Evolutionary conservation across 2,329 filamentous ascomycete genomes (phyloP), one percentile per base, ranked within the genome.

Genomic region (Trichoderma polysporum): DNA sequence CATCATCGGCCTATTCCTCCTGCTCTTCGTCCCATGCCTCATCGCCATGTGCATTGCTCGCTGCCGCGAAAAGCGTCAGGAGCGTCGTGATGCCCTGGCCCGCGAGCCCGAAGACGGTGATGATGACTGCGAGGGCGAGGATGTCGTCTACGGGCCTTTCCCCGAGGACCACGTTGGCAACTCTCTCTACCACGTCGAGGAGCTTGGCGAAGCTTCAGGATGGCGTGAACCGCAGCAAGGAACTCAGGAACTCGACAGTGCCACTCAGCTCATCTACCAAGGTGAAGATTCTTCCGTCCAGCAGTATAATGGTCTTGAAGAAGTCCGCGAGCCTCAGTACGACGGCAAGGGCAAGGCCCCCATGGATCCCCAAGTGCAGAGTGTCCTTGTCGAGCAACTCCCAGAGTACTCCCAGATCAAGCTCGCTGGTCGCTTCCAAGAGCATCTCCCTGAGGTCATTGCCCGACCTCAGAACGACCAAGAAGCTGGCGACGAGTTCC

Each of bases 31-130:
- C 2, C 63, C 63, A 2, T 66, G 54, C 56, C 3, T 53, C 31
- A 53, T 66, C 33, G 63, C 54, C n/a, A 52, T 66, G 41, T n/a
- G 10, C 63, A 22, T 66, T 22, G 47, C 12, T 4, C 63, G 56
- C 47, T 60, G 22, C 17, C 63, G 56, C 5, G 63, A 66, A 19
- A 66, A 66, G 10, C 63, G 54, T 4, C 63, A 58, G 41, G 62
- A 66, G 17, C 31, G 25, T 2, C 63, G 54, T 3, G 63, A 59
- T 6, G 56, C 61, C 5, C 37, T 56, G 25, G 35, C 35, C 10
- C 49, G 50, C 13, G 33, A 64, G 5, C 37, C 35, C 1, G 59
- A 52, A 4, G 19, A 31, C 17, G 49, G 19, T 8, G 53, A 56
- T 2, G 53, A 8, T 3, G 50, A 35, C n/a, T n/a, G 13, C n/a